Conservation (phyloP, 1,284 basidiomycete genomes). For the Baeospora myosura region DNA sequence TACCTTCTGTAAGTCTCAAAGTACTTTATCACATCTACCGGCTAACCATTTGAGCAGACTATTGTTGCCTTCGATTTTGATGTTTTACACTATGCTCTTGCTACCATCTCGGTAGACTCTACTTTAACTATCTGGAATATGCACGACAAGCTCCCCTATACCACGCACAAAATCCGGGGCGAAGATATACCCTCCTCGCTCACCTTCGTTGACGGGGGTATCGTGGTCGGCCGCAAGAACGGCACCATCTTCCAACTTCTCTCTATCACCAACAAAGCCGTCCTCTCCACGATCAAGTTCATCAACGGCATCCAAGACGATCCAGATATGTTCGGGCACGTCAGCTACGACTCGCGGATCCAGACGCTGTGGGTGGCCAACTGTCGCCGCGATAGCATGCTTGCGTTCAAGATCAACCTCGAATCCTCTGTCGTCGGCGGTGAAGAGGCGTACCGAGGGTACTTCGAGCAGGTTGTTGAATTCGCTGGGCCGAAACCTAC, state of each 20-base stretch:
- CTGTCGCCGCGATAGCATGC: slow-evolving; percentile 72
- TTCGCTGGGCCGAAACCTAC: slow-evolving; percentile 77
- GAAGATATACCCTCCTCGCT: slow-evolving; percentile 73
- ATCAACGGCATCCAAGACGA: slow-evolving; percentile 61
- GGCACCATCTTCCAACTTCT: slow-evolving; percentile 75
- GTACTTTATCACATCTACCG: neutral
- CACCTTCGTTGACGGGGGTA: slow-evolving; percentile 71
- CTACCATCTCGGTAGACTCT: slow-evolving; percentile 73
- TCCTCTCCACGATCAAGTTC: slow-evolving; percentile 75
- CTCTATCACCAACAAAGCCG: slow-evolving; percentile 57
- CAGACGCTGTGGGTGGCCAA: slow-evolving; percentile 81
- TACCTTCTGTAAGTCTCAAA: slow-evolving; percentile 56
- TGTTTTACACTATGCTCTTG: slow-evolving; percentile 60
- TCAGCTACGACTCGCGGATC: slow-evolving; percentile 72
- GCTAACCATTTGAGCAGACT: slow-evolving; percentile 34
- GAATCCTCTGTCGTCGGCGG: slow-evolving; percentile 50
- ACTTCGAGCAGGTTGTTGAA: slow-evolving; percentile 73
- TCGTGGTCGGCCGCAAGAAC: slow-evolving; percentile 72
- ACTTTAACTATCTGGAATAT: slow-evolving; percentile 73
- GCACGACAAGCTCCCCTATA: slow-evolving; percentile 65
- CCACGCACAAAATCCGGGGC: slow-evolving; percentile 64
- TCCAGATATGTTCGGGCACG: slow-evolving; percentile 76
- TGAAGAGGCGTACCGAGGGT: slow-evolving; percentile 52
- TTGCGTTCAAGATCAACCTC: slow-evolving; percentile 67
- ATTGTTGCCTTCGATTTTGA: slow-evolving; percentile 79